Base-by-base conservation (phyloP, 805 yeast species). In the Komagataella kurtzmanii region DNA sequence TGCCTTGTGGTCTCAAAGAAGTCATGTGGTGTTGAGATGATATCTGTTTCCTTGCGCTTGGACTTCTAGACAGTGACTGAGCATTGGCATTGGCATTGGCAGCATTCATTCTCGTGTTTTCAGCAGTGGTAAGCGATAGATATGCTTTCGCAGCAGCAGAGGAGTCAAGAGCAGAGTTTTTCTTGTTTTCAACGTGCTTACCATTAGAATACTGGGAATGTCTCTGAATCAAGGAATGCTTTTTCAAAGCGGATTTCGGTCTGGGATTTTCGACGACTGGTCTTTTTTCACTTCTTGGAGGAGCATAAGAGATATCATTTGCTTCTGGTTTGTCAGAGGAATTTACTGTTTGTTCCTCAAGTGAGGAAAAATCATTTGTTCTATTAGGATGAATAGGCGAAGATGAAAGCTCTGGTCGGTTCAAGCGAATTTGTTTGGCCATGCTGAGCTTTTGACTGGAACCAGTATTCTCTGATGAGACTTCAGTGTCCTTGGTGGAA, bases 41-140 rank as follows among this genome's bases (percentile, higher is more conserved):
- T 6, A 12, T 7, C 23, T 44, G 23, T 10, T 44, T 49, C 50
- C 54, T 51, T 52, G 36, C 19, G 19, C 17, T 44, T 51, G 24
- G 47, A 14, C 45, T 53, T 43, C 19, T 51, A 30, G 19, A 19
- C 6, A 44, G 46, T 8, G 46, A 44, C 5, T 18, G 46, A 10
- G 46, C 14, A 46, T 46, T 23, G 14, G 48, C 17, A 19, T 12
- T 46, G 36, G 48, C 3, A 21, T 46, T 14, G 45, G 50, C 23
- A 19, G 91, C 84, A 65, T 85, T 85, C 52, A 83, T 61, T 53
- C 89, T 72, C 0, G 93, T 85, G 62, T 85, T 85, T 60, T 85
- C 89, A 1, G 90, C 90, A 0, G 93, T 85, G 1, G 90, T 75
- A 51, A 83, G 65, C 0, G 87, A 80, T 47, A 83, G 60, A 58